Evolutionary conservation across 257 asterid species (phyloP).

Genomic region (Fraxinus pennsylvanica): DNA sequence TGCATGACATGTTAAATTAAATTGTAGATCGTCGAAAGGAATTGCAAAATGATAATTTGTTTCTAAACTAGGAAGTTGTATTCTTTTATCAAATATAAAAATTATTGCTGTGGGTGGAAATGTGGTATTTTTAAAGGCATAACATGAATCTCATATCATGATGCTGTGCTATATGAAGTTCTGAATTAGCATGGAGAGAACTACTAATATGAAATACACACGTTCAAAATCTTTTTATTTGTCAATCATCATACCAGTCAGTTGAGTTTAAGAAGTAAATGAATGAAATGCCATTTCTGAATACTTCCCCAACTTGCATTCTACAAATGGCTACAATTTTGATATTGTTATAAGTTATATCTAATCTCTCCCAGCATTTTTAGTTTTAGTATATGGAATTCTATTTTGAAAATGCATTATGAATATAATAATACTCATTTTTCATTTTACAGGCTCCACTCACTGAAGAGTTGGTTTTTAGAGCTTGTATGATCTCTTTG

Average conservation of each 20-base stretch:
- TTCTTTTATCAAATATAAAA: not conserved
- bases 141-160: not conserved
- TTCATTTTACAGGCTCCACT: constrained; percentile 76
- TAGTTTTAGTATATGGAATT: constrained; percentile 9
- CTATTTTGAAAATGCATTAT: constrained; percentile 18
- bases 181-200: not conserved
- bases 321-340: not conserved
- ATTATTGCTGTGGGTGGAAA: not conserved
- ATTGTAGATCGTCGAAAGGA: not conserved
- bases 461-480: constrained; percentile 91
- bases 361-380: not conserved
- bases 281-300: not conserved
- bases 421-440: not conserved
- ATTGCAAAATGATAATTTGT: not conserved
- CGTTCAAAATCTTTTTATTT: not conserved
- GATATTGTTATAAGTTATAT: not conserved
- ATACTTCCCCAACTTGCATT: not conserved
- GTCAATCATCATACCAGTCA: not conserved
- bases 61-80: not conserved
- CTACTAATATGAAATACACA: not conserved
- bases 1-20: not conserved
- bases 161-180: not conserved
- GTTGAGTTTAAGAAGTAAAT: not conserved
- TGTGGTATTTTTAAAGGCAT: not conserved
- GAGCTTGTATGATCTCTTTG: constrained; percentile 96